Base-by-base conservation (phyloP, 2,329 filamentous ascomycete species). In the Microcyclosporella mali region DNA sequence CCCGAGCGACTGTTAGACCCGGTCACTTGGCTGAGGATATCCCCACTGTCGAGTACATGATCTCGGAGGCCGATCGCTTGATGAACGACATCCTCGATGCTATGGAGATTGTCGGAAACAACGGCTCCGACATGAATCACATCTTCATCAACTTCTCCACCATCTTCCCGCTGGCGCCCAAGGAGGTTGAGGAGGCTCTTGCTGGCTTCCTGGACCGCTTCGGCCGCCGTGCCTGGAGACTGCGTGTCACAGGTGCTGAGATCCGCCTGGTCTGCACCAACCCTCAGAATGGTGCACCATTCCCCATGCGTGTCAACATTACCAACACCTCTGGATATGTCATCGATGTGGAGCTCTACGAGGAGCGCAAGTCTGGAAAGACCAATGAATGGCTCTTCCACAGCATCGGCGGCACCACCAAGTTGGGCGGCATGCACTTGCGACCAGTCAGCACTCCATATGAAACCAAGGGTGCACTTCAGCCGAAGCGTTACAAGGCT, bases 61-160 rank as follows among this genome's bases (percentile, higher is more conserved):
- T 95, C 57, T 95, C 89, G 1, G 92, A 98, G 73, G 89, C 90
- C 30, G 90, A 98, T 62, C 84, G 92, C 51, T 77, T 97, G 57
- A 89, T 98, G 78, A 97, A 88, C 65, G 92, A 98, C 64, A 97
- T 98, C 60, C 81, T 97, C 40, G 92, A 98, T 63, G 92, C 92
- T 33, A 75, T 98, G 45, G 92, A 98, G 75, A 95, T 98, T 58
- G 94, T 95, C 62, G 92, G 92, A 63, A 95, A 95, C 77, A 97
- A 95, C 74, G 94, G 94, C 73, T 95, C 92, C 39, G 92, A 98
- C 75, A 78, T 98, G 63, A 98, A 98, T 76, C 92, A 98, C 72
- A 92, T 98, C 77, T 98, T 98, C 75, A 92, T 98, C 77, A 97
- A 98, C 78, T 98, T 98, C 73, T 92, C 88, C 0, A 88, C 89